A percentile compares a stretch with the other conserved stretches of the same genome.
phyloP scores from a whole-genome alignment of 352 stramenopile species.

The Pythium angustatum region DNA sequence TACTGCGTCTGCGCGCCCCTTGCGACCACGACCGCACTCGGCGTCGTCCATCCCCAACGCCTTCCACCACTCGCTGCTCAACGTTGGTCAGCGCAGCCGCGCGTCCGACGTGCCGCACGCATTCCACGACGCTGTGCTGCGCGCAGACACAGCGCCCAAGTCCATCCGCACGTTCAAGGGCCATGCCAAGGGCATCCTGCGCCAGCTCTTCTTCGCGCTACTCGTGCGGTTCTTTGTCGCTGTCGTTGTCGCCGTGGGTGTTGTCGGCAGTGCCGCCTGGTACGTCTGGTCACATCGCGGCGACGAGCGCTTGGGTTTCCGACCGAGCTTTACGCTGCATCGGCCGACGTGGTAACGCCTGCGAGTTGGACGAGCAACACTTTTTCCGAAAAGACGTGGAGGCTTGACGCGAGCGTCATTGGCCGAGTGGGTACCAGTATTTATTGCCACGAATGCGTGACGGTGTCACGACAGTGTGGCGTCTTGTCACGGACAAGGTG shows the following conservation, averaged over 20 bases:
- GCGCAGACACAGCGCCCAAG: conserved; percentile 53
- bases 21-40: conserved; percentile 10
- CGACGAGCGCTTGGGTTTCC: conserved; percentile 4
- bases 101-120: conserved; percentile 2
- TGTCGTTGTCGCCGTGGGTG: conserved; percentile 37
- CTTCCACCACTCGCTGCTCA: conserved; percentile 25
- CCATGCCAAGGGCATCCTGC: conserved; percentile 55
- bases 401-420: no score
- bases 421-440: no score
- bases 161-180: conserved; percentile 61
- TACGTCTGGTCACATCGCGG: conserved; percentile 14
- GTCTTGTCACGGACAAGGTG: no score
- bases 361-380: neutral
- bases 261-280: conserved; percentile 35
- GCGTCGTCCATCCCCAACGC: conserved; percentile 22
- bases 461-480: neutral
- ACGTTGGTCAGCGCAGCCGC: conserved; percentile 22
- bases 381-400: no score
- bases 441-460: neutral
- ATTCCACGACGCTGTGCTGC: conserved; percentile 34
- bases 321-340: conserved; percentile 1
- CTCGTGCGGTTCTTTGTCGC: conserved; percentile 54
- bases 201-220: conserved; percentile 62
- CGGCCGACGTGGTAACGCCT: conserved; percentile 5
- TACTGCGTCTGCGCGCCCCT: neutral